Percentiles rank a stretch among this genome's conserved stretches.
These are phyloP conservation scores for Phaeosphaeria sp. DNA, from an alignment of 2,329 filamentous ascomycete species.

Conservation along the genomic window DNA sequence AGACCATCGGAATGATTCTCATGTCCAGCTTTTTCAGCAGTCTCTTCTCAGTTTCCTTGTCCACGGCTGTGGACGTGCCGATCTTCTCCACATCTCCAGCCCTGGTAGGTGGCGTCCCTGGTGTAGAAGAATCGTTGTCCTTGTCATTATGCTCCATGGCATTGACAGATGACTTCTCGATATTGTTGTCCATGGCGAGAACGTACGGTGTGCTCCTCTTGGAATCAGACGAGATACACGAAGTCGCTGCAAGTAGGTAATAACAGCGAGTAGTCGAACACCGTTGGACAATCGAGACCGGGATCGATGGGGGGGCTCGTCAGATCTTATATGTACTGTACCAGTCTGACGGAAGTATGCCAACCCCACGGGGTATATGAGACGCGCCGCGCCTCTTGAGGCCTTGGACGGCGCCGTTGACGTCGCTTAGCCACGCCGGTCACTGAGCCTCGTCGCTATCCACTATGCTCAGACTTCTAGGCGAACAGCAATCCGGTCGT, in stretches of 20 bases:
- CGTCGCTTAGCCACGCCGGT: slow-evolving; percentile 7
- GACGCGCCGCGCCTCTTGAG: slow-evolving; percentile 17
- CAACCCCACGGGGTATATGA: slow-evolving; percentile 18
- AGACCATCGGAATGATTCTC: slow-evolving; percentile 60
- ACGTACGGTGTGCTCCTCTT: neutral
- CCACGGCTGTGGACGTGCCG: slow-evolving; percentile 33
- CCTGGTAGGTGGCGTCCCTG: slow-evolving; percentile 17
- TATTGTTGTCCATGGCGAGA: slow-evolving; percentile 1
- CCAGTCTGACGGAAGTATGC: slow-evolving; percentile 6
- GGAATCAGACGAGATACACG: neutral
- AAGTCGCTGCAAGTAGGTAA: neutral
- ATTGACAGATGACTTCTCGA: neutral
- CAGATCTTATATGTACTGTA: slow-evolving; percentile 11
- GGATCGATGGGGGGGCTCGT: slow-evolving; percentile 6
- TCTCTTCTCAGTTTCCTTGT: slow-evolving; percentile 54
- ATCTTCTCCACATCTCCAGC: slow-evolving; percentile 19
- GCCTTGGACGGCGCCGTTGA: slow-evolving; percentile 16
- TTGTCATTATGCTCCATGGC: slow-evolving; percentile 14
- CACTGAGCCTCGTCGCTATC: neutral
- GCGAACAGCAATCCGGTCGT: slow-evolving; percentile 4
- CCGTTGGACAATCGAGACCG: slow-evolving; percentile 2
- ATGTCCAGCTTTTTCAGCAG: slow-evolving; percentile 58
- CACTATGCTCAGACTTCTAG: neutral
- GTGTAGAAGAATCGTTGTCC: slow-evolving; percentile 10
- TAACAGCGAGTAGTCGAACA: slow-evolving; percentile 3